Evolutionary conservation across 2,329 filamentous ascomycete genomes (phyloP).

Genomic region (Claviceps cyperi): DNA sequence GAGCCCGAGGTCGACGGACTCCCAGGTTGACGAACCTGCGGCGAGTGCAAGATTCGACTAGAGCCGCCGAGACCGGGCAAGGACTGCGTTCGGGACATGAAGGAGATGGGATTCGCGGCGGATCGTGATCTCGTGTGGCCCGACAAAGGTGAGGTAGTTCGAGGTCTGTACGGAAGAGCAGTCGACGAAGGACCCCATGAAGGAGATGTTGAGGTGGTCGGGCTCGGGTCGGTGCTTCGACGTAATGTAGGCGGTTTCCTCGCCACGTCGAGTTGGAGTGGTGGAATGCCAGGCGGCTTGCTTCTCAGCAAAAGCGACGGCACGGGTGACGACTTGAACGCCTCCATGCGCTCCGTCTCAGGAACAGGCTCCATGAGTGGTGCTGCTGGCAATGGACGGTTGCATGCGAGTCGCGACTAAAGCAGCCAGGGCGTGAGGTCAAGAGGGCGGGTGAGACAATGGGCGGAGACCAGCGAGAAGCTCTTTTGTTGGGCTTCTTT

Average conservation of each 20-base stretch:
- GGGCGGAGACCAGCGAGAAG: background rate
- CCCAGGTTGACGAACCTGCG: constrained; percentile 32
- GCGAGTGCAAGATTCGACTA: constrained; percentile 41
- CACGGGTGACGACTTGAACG: constrained; percentile 44
- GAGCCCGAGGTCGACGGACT: constrained; percentile 35
- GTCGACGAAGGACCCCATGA: constrained; percentile 29
- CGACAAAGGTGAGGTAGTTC: constrained; percentile 47
- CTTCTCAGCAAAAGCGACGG: constrained; percentile 34
- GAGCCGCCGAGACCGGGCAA: constrained; percentile 47
- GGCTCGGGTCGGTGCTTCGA: constrained; percentile 43
- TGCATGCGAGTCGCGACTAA: background rate
- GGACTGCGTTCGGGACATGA: constrained; percentile 49
- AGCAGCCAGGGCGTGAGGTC: background rate
- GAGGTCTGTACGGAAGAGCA: constrained; percentile 42
- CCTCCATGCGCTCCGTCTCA: constrained; percentile 54
- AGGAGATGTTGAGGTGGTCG: constrained; percentile 36
- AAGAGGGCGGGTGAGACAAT: background rate
- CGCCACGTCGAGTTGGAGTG: constrained; percentile 27
- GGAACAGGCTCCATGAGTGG: constrained; percentile 49
- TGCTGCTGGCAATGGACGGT: background rate
- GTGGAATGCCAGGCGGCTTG: constrained; percentile 15
- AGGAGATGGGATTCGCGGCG: constrained; percentile 36
- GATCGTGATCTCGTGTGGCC: constrained; percentile 44
- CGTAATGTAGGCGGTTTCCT: constrained; percentile 40
- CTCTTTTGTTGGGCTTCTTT: background rate